Evolutionary conservation across 176 grass and related monocot species (phyloP), one percentile per base, ranked within the genome.

Genomic region (Avena insularis): DNA sequence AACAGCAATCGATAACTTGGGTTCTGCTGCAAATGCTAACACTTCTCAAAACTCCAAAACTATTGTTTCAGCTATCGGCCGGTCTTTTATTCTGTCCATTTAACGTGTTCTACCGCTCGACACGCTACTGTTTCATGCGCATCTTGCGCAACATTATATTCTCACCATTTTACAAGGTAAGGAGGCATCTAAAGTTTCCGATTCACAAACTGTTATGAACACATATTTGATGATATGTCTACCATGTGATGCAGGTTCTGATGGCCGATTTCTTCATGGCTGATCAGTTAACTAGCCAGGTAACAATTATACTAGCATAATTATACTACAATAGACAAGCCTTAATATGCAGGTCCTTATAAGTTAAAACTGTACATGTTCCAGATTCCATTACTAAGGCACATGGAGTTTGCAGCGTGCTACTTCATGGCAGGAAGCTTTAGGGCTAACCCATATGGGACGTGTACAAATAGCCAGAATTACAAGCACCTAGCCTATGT

Each of bases 221-320:
- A 55, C 19, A 5, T 47, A 9, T 46, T 65, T 79, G 36, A 88
- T 43, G 50, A 77, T 31, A 3, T 77, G 8, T 8, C 3, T 84
- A 15, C 25, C 15, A 60, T 87, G 25, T 31, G 55, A 76, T 89
- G 48, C 89, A 98, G 96, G 93, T 98, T 61, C 54, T 98, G 68
- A 94, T 98, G 97, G 92, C 87, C 14, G 97, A 98, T 92, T 98
- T 98, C 89, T 98, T 98, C 83, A 96, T 98, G 97, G 97, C 97
- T 81, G 97, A 98, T 79, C 97, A 98, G 80, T 72, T 98, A 87
- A 98, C 97, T 27, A 98, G 97, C 54, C 97, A 98, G 94, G 97
- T 98, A 87, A 91, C 27, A 29, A 17, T 61, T 4, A 51, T 4
- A 45, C 14, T 38, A 40, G 13, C n/a, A 38, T 1, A 7, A 9